Evolutionary conservation across 495 filamentous ascomycete genomes (phyloP).

Genomic region (Aspergillus taichungensis): DNA sequence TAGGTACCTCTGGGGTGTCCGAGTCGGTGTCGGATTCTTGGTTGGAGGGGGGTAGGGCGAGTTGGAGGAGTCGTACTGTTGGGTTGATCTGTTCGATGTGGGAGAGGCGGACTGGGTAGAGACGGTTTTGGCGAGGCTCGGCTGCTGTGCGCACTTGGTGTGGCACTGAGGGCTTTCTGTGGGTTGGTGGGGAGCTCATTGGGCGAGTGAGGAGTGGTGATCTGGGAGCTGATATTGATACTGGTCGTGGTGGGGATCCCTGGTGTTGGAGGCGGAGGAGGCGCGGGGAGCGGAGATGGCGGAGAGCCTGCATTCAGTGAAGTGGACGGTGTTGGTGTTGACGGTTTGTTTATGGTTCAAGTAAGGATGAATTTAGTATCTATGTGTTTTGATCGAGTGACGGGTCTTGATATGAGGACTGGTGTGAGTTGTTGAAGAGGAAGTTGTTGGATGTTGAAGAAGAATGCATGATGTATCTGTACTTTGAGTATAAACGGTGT

Average conservation of each 20-base stretch:
- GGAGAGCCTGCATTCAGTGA: background rate
- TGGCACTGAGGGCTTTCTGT: slow-evolving; percentile 28
- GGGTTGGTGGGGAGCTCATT: slow-evolving; percentile 24
- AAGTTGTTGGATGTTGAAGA: too few species aligned
- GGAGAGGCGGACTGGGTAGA: slow-evolving; percentile 41
- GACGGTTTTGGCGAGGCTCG: slow-evolving; percentile 55
- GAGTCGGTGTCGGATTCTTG: slow-evolving; percentile 10
- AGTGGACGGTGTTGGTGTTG: background rate
- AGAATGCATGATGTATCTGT: too few species aligned
- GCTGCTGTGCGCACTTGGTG: slow-evolving; percentile 61
- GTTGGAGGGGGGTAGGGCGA: slow-evolving; percentile 24
- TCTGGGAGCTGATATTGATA: background rate
- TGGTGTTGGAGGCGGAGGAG: too few species aligned
- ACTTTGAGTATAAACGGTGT: too few species aligned
- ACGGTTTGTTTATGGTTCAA: too few species aligned
- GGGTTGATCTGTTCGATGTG: slow-evolving; percentile 40
- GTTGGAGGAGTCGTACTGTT: slow-evolving; percentile 41
- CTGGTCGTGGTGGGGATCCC: slow-evolving; percentile 1
- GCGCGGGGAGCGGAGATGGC: background rate
- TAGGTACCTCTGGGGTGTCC: slow-evolving; percentile 12
- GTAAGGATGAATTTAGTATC: too few species aligned
- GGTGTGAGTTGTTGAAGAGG: too few species aligned
- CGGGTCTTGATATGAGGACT: too few species aligned
- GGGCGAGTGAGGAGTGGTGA: slow-evolving; percentile 1
- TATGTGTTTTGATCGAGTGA: too few species aligned